Evolutionary conservation across 2,329 filamentous ascomycete species (phyloP).

Genomic region (Tolypocladium guangdongense): DNA sequence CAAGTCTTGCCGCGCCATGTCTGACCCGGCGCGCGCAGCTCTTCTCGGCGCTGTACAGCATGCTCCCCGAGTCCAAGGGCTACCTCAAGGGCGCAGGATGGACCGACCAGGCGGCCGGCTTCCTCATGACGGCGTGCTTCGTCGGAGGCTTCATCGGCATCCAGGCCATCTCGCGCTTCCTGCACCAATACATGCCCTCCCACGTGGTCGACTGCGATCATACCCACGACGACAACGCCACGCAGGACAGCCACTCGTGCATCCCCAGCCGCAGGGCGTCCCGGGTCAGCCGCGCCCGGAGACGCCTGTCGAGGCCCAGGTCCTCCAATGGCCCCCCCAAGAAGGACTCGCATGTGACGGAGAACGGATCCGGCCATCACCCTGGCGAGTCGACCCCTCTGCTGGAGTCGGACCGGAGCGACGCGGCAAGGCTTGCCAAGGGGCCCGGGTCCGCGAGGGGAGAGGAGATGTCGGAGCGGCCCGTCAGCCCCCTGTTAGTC

Average conservation of each 20-base stretch:
- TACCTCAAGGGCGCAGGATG: conserved; percentile 65
- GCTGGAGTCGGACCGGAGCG: conserved; percentile 21
- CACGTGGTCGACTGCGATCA: conserved; percentile 76
- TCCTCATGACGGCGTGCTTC: conserved; percentile 60
- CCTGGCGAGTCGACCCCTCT: conserved; percentile 38
- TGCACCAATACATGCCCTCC: conserved; percentile 66
- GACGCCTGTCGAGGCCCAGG: conserved; percentile 14
- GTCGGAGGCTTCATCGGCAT: conserved; percentile 64
- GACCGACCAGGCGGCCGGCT: conserved; percentile 54
- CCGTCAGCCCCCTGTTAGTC: conserved; percentile 12
- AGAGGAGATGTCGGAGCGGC: conserved; percentile 17
- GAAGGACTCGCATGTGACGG: conserved; percentile 1
- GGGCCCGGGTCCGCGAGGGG: conserved; percentile 17
- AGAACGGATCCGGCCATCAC: conserved; percentile 7
- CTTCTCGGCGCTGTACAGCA: conserved; percentile 85
- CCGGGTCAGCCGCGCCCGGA: conserved; percentile 19
- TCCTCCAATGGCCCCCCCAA: conserved; percentile 10
- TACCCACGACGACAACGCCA: conserved; percentile 46
- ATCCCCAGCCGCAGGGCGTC: conserved; percentile 16
- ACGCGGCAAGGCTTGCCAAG: conserved; percentile 13
- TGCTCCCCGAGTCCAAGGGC: conserved; percentile 75
- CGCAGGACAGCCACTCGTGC: conserved; percentile 14
- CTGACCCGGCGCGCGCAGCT: conserved; percentile 41
- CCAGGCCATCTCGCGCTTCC: conserved; percentile 57
- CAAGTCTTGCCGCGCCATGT: not conserved